phyloP scores from a whole-genome alignment of 768 basidiomycete species.

The Hygrophoropsis aurantiaca region DNA sequence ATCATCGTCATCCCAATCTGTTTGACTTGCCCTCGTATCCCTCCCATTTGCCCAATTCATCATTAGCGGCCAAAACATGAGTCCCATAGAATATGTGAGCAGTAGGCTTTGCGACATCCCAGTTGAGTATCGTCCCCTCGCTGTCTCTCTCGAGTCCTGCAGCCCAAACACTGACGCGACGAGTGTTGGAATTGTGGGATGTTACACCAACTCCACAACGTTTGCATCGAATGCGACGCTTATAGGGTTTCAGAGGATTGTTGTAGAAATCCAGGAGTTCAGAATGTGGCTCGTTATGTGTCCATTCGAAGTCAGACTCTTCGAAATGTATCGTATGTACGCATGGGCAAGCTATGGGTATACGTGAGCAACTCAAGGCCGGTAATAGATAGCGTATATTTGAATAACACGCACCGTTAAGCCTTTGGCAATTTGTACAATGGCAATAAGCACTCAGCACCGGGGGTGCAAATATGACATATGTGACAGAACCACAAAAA shows the following conservation, averaged over 20 bases:
- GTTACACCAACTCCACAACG: constrained; percentile 55
- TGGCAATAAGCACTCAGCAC: constrained; percentile 65
- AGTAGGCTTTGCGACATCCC: constrained; percentile 60
- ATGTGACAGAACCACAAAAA: constrained; percentile 56
- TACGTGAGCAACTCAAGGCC: constrained; percentile 5
- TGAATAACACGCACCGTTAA: constrained; percentile 43
- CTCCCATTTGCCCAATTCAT: constrained; percentile 61
- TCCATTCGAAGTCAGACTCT: constrained; percentile 54
- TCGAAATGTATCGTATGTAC: constrained; percentile 62
- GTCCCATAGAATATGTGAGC: constrained; percentile 66
- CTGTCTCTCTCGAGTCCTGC: constrained; percentile 53
- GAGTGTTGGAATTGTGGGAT: constrained; percentile 48
- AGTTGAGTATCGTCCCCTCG: constrained; percentile 47
- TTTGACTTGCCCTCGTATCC: constrained; percentile 57
- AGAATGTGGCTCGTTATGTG: constrained; percentile 35
- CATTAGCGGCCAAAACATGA: constrained; percentile 54
- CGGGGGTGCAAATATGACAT: constrained; percentile 47
- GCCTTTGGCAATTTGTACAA: constrained; percentile 66
- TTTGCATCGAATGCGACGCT: constrained; percentile 64
- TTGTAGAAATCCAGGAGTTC: constrained; percentile 46
- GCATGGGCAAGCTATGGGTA: constrained; percentile 52
- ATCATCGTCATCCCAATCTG: constrained; percentile 17
- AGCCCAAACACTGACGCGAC: constrained; percentile 60
- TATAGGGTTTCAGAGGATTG: constrained; percentile 52
- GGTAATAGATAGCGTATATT: neutral